phyloP scores from a whole-genome alignment of 2,329 filamentous ascomycete genomes.

The Paecilomyces niveus region DNA sequence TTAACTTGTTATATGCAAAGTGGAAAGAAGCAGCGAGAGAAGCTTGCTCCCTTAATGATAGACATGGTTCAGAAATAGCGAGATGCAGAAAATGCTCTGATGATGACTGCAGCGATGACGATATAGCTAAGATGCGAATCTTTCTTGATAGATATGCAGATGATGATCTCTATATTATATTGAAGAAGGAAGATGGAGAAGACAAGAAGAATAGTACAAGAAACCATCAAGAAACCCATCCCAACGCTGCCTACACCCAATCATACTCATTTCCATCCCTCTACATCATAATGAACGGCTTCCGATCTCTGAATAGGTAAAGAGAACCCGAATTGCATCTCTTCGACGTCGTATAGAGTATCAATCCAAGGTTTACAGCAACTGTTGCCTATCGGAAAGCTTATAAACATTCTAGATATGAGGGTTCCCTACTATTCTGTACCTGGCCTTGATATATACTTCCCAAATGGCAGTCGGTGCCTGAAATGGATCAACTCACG shows the following conservation, averaged over 20 bases:
- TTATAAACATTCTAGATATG: background rate
- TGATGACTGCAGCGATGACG: background rate
- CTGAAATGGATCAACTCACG: background rate
- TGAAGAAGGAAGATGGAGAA: background rate
- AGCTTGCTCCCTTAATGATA: background rate
- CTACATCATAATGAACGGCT: background rate
- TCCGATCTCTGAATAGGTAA: background rate
- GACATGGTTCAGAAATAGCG: background rate
- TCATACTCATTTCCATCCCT: background rate
- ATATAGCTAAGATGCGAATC: background rate
- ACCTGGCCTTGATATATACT: background rate
- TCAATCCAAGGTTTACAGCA: background rate
- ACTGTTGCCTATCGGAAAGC: background rate
- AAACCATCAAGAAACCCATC: background rate
- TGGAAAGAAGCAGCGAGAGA: background rate
- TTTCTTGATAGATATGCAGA: background rate
- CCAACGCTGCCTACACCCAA: background rate
- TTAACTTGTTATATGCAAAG: background rate
- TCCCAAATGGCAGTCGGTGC: background rate
- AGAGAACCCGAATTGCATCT: background rate
- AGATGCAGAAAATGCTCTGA: background rate
- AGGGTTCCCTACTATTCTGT: background rate
- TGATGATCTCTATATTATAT: background rate
- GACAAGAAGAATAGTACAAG: background rate
- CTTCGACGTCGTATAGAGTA: background rate